These are phyloP conservation scores for Melaleuca alternifolia DNA, from an alignment of 345 rosid genomes.

Conservation along the genomic window DNA sequence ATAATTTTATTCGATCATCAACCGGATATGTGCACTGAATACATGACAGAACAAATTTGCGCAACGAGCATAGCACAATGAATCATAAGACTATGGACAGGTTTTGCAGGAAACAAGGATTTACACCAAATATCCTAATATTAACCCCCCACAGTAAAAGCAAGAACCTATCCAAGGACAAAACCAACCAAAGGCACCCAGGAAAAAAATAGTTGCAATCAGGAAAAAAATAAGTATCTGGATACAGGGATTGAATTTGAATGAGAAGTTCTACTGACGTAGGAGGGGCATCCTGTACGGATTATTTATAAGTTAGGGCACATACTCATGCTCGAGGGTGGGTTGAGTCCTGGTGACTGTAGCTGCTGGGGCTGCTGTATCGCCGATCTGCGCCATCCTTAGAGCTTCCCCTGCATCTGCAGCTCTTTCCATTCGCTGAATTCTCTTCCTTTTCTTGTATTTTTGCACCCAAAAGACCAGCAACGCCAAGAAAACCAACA, in stretches of 20 bases:
- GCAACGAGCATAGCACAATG: slow-evolving; percentile 35
- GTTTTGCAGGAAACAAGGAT: not conserved
- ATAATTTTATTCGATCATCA: not conserved
- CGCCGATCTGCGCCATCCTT: slow-evolving; percentile 53
- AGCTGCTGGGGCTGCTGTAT: slow-evolving; percentile 68
- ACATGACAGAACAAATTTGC: slow-evolving; percentile 16
- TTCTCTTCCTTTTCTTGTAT: slow-evolving; percentile 43
- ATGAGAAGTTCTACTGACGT: not conserved
- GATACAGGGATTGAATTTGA: not conserved
- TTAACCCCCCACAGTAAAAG: not conserved
- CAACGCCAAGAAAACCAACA: slow-evolving; percentile 35
- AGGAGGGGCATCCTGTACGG: not conserved
- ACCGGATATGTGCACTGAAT: not conserved
- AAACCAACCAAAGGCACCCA: not conserved
- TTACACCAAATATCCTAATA: not conserved
- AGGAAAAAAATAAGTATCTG: not conserved
- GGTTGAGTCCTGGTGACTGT: slow-evolving; percentile 80
- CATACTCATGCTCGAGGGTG: slow-evolving; percentile 69
- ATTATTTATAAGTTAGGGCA: slow-evolving; percentile 21
- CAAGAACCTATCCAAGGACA: not conserved
- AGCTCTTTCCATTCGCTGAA: slow-evolving; percentile 82
- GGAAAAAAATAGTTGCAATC: not conserved
- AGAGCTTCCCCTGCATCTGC: slow-evolving; percentile 88
- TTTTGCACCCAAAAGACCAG: slow-evolving; percentile 42
- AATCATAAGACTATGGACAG: slow-evolving; percentile 32